These are phyloP conservation scores for Rhodotorula mucilaginosa DNA, from an alignment of 1,284 basidiomycete genomes.

Conservation along the genomic window DNA sequence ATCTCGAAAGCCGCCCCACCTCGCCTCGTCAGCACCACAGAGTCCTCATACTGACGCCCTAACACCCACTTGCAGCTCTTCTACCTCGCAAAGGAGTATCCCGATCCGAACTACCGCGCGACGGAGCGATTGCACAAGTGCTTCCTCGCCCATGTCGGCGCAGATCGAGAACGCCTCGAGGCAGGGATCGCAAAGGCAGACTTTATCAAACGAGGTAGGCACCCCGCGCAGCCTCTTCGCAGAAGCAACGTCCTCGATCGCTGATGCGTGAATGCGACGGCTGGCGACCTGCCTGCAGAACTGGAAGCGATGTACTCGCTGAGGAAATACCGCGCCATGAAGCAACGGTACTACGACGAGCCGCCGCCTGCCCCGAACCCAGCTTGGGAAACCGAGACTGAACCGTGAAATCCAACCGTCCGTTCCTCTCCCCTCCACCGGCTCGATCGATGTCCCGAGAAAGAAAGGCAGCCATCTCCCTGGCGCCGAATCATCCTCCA, in stretches of 20 bases:
- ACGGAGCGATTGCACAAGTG: constrained; percentile 33
- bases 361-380: background rate
- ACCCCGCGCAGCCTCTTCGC: background rate
- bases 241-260: too few species aligned
- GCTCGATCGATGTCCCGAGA: too few species aligned
- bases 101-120: constrained; percentile 35
- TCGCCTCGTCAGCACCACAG: background rate
- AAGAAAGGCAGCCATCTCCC: too few species aligned
- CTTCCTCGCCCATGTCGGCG: constrained; percentile 35
- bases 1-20: background rate
- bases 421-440: too few species aligned
- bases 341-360: constrained; percentile 32
- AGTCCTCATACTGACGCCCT: background rate
- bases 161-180: constrained; percentile 20
- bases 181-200: constrained; percentile 37
- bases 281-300: constrained; percentile 8
- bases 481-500: too few species aligned
- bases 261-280: background rate
- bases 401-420: too few species aligned
- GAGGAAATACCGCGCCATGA: constrained; percentile 38
- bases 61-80: constrained; percentile 12
- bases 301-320: constrained; percentile 38
- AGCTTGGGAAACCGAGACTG: background rate
- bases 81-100: constrained; percentile 37
- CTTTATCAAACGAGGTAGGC: constrained; percentile 38